Conservation (phyloP, 2,329 filamentous ascomycete genomes). For the Chaetomium olivaceum region DNA sequence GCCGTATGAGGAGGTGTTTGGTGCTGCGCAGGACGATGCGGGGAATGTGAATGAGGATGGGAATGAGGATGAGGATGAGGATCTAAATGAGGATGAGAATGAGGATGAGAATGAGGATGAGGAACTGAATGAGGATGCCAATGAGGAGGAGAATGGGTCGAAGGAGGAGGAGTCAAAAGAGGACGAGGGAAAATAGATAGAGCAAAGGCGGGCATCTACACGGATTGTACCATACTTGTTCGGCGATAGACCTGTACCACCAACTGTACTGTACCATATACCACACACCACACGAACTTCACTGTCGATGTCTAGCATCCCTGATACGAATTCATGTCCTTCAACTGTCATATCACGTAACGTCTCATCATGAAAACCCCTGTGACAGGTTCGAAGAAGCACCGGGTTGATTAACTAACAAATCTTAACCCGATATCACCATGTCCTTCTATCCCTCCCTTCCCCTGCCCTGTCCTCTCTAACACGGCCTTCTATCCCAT, state of each 20-base stretch:
- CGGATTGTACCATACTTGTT: background rate
- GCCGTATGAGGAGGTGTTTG: conserved; percentile 42
- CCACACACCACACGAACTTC: background rate
- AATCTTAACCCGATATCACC: background rate
- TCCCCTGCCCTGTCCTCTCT: background rate
- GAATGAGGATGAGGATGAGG: background rate
- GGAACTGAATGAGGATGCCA: too few relatives aligned
- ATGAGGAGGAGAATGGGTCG: background rate
- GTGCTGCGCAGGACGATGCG: conserved; percentile 4
- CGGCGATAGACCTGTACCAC: background rate
- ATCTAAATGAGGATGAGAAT: background rate
- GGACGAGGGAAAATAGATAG: too few relatives aligned
- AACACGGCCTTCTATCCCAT: background rate
- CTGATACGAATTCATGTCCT: too few relatives aligned
- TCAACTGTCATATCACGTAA: background rate
- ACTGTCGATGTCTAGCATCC: background rate
- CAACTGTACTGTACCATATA: background rate
- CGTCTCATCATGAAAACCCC: background rate
- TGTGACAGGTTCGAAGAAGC: background rate
- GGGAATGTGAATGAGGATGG: background rate
- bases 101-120: background rate
- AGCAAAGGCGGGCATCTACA: background rate
- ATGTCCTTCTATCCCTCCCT: background rate
- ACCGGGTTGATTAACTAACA: background rate
- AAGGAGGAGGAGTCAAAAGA: too few relatives aligned